Percentiles rank a stretch among this genome's conserved stretches.
These are phyloP conservation scores for Pseudogymnoascus verrucosus DNA, from an alignment of 2,329 filamentous ascomycete species.

Conservation along the genomic window DNA sequence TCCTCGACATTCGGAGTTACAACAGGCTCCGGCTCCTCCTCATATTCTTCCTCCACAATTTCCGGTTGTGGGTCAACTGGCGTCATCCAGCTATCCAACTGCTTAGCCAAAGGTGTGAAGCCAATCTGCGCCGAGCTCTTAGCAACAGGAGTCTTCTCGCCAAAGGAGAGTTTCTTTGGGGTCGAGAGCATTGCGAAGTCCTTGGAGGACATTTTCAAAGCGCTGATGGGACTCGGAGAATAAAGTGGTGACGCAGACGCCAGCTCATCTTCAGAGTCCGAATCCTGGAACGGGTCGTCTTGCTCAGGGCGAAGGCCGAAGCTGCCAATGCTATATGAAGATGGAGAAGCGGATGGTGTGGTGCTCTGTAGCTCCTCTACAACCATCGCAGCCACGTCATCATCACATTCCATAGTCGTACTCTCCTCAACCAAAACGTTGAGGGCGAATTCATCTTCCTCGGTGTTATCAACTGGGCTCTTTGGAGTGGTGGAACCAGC, in stretches of 20 bases:
- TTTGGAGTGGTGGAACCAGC: neutral
- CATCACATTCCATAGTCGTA: conserved; percentile 12
- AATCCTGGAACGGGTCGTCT: conserved; percentile 38
- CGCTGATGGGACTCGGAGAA: conserved; percentile 18
- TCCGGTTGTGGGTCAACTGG: conserved; percentile 20
- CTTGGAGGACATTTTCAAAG: conserved; percentile 25
- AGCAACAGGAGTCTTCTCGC: conserved; percentile 14
- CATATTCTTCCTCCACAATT: neutral
- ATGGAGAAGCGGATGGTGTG: conserved; percentile 21
- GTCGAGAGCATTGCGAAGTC: conserved; percentile 23
- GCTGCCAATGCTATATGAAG: conserved; percentile 14
- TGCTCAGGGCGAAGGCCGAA: conserved; percentile 43
- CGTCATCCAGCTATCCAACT: conserved; percentile 56
- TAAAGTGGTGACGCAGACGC: conserved; percentile 26
- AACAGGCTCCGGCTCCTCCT: neutral
- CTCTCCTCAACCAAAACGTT: conserved; percentile 16
- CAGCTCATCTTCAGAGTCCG: conserved; percentile 49
- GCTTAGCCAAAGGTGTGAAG: conserved; percentile 56
- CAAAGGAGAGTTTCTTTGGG: conserved; percentile 9
- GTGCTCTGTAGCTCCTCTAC: conserved; percentile 13
- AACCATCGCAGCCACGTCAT: conserved; percentile 13
- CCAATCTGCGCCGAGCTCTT: conserved; percentile 34
- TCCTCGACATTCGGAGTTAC: conserved; percentile 22
- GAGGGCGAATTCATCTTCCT: neutral
- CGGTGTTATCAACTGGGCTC: neutral